Evolutionary conservation across 169 alveolate genomes (phyloP).

Genomic region (Cytauxzoon felis): DNA sequence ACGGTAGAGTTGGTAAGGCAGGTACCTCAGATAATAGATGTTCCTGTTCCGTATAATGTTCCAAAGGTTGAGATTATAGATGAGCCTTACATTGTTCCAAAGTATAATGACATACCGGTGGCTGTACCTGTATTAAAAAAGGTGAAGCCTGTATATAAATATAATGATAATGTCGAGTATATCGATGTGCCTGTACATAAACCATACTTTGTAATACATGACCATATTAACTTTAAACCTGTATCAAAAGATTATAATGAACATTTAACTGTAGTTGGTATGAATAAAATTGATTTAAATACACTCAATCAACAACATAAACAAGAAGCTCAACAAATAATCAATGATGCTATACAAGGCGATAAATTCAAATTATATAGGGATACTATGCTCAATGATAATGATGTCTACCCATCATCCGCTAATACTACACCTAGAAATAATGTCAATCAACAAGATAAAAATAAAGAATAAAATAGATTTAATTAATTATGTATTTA

Average conservation of each 20-base stretch:
- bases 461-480: not conserved
- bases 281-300: conserved; percentile 23
- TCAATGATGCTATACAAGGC: conserved; percentile 7
- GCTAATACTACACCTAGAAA: not conserved
- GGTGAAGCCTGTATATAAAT: conserved; percentile 66
- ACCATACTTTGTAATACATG: conserved; percentile 74
- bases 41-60: conserved; percentile 72
- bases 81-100: conserved; percentile 65
- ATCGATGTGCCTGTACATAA: conserved; percentile 73
- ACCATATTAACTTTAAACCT: conserved; percentile 56
- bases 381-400: not conserved
- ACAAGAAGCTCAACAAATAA: conserved; percentile 26
- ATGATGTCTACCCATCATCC: not conserved
- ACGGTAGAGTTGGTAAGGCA: conserved; percentile 66
- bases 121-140: conserved; percentile 70
- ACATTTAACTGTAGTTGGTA: conserved; percentile 36
- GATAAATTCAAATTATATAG: conserved; percentile 6
- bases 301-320: conserved; percentile 17
- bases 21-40: conserved; percentile 69
- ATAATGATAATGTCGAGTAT: conserved; percentile 61
- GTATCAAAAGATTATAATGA: conserved; percentile 12
- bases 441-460: not conserved
- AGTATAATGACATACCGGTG: conserved; percentile 72
- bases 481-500: not conserved
- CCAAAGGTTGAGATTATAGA: conserved; percentile 68